Conservation (phyloP, 2,329 filamentous ascomycete species). For the Penicillium brasilianum region DNA sequence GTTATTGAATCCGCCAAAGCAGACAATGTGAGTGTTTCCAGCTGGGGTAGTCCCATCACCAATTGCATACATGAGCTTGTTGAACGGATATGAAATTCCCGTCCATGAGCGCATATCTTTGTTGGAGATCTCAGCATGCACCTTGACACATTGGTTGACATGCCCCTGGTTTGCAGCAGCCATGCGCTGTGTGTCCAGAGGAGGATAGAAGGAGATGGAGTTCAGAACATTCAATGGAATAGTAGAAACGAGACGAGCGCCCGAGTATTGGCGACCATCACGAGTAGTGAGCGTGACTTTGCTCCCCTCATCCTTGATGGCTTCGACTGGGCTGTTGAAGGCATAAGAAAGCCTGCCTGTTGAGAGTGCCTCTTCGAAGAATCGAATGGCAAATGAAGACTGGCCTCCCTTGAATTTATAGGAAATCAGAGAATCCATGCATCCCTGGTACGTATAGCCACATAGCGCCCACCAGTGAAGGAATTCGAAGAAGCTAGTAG, state of each 20-base stretch:
- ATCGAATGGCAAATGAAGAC: slow-evolving; percentile 52
- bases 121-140: slow-evolving; percentile 53
- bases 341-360: slow-evolving; percentile 49
- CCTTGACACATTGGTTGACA: slow-evolving; percentile 54
- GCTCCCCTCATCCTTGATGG: slow-evolving; percentile 35
- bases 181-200: slow-evolving; percentile 43
- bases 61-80: slow-evolving; percentile 51
- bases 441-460: slow-evolving; percentile 49
- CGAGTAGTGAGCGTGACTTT: slow-evolving; percentile 44
- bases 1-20: slow-evolving; percentile 51
- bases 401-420: slow-evolving; percentile 54
- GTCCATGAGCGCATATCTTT: slow-evolving; percentile 52
- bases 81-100: slow-evolving; percentile 51
- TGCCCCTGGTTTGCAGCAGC: slow-evolving; percentile 48
- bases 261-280: slow-evolving; percentile 37
- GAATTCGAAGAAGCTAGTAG: slow-evolving; percentile 54
- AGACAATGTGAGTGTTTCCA: slow-evolving; percentile 56
- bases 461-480: slow-evolving; percentile 56
- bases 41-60: slow-evolving; percentile 53
- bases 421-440: slow-evolving; percentile 47
- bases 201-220: slow-evolving; percentile 49
- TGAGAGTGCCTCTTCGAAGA: slow-evolving; percentile 51
- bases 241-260: slow-evolving; percentile 46
- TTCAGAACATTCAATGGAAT: slow-evolving; percentile 54
- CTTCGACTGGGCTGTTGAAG: slow-evolving; percentile 48